These are phyloP conservation scores for Tuber microsphaerosporum DNA, from an alignment of 495 filamentous ascomycete genomes.

Conservation along the genomic window DNA sequence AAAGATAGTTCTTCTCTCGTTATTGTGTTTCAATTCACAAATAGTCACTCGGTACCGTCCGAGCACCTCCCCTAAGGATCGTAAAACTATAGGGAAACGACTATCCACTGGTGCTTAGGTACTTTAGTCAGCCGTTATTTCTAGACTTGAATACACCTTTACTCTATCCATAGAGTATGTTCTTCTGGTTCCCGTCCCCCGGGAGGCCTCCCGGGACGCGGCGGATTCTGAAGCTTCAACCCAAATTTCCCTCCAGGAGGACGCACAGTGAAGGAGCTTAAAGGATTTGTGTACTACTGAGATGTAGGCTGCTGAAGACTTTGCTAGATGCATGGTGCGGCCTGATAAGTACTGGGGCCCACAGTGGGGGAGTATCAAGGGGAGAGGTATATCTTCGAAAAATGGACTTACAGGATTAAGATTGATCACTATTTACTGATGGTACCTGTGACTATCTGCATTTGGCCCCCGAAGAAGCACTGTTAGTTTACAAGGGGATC, in stretches of 20 bases:
- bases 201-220: too few species aligned
- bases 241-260: neutral
- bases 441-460: neutral
- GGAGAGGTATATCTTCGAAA: neutral
- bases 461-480: neutral
- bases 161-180: neutral
- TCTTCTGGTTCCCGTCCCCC: too few species aligned
- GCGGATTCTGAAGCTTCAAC: neutral
- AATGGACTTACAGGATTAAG: neutral
- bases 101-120: neutral
- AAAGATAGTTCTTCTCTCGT: neutral
- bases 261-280: neutral
- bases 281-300: neutral
- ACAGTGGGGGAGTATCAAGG: neutral
- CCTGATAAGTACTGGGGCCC: too few species aligned
- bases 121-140: neutral
- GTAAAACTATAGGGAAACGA: neutral
- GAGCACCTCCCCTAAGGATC: neutral
- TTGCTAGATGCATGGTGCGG: neutral
- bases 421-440: too few species aligned
- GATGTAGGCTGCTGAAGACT: neutral
- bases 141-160: neutral
- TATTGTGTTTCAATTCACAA: neutral
- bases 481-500: neutral
- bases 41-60: neutral